Evolutionary conservation across 352 stramenopile genomes (phyloP), one percentile per base, ranked within the genome.

Genomic region (Saprolegnia parasitica): DNA sequence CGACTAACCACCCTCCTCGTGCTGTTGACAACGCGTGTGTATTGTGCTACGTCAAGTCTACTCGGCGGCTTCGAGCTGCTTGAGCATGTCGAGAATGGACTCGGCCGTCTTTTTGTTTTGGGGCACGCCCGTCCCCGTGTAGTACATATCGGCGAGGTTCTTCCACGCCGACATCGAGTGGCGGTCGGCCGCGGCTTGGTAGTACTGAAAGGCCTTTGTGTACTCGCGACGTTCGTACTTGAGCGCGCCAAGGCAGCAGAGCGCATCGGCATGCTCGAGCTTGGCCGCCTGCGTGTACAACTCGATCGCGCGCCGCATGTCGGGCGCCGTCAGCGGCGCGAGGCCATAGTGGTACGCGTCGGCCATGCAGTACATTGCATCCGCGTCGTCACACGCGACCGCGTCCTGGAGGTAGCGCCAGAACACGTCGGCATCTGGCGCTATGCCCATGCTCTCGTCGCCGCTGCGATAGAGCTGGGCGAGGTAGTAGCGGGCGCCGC

Each of bases 131-230:
- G 78, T 78, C 20, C 87, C 87, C 20, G 85, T 71, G 24, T 78
- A 84, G 71, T 95, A 93, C 87, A 95, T 95, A 60, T 93, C 87
- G 16, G 87, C 87, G 6, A 95, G 77, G 72, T 93, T 95, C 73
- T 95, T 93, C 87, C 87, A 95, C 6, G 87, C 85, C 67, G 89
- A 79, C 78, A 93, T 89, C 49, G 85, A 94, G 76, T 93, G 75
- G 40, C 77, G 79, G 49, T 95, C 86, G 20, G 87, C 88, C 4
- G 88, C 87, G 52, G 90, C 84, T 72, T 95, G 86, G 72, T 95
- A 96, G 72, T 91, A 93, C 67, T 90, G 63, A 62, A 96, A 94
- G 39, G 88, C 88, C 72, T 84, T 83, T 61, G 87, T 70, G 61
- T 80, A 94, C 72, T 95, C 80, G 56, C 83, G 71, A 20, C 84